Evolutionary conservation across 176 grass and related monocot genomes (phyloP), one percentile per base, ranked within the genome.

Genomic region (Saccharum officinarum): DNA sequence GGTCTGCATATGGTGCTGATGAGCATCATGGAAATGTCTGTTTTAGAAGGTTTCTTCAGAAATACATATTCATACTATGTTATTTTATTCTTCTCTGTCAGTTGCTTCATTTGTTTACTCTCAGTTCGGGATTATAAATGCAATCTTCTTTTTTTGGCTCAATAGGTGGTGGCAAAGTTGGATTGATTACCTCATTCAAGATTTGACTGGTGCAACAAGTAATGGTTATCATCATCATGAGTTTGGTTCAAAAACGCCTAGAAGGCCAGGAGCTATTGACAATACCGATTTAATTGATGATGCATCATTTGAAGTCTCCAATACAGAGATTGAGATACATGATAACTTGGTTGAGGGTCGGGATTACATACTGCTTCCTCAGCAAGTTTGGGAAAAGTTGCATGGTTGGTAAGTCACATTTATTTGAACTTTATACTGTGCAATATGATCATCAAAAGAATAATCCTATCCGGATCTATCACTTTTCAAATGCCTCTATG

Each of bases 81-180:
- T 80, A 16, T 49, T 49, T 31, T 52, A 38, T 52, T 50, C 40
- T 49, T 33, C 18, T 30, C 31, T 41, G 54, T 25, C 23, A 49
- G 16, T 65, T 78, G 22, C 49, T 83, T 77, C 71, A 78, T 79
- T 52, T 87, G 20, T 70, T 62, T 77, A 76, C 11, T 59, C 69
- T 60, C 59, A 40, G 34, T 61, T 89, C 15, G 7, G 7, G 13
- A 50, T 71, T 81, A 41, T 37, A 80, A 77, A 54, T 44, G 20
- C 44, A 10, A 30, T 22, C 87, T 78, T 73, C 9, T 68, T 78
- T 86, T 54, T 36, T 86, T 85, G 55, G 23, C 61, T 83, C 12
- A 88, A 78, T 85, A 99, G 97, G 85, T 99, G 97, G 97, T 99
- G 97, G 97, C 97, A 99, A 86, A 86, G 86, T 89, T 99, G 97